A percentile compares a stretch with the other conserved stretches of the same genome.
Conservation (phyloP, 106 monocot genomes). For the Posidonia australis region DNA sequence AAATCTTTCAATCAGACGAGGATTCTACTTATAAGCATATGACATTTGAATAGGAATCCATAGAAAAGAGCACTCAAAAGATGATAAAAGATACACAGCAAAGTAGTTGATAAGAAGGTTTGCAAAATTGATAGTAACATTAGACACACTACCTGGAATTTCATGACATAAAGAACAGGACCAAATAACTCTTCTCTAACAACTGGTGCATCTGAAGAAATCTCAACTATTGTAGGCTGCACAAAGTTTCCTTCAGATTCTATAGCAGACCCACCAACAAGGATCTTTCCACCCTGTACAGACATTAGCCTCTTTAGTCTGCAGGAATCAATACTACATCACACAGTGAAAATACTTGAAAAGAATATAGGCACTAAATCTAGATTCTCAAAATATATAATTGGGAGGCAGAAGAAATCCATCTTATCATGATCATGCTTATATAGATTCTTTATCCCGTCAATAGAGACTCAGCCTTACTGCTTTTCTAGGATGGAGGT, state of each 20-base stretch:
- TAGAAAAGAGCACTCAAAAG: no score
- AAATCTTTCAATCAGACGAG: neutral
- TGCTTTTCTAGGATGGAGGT: no score
- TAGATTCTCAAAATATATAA: neutral
- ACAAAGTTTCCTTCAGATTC: constrained; percentile 88
- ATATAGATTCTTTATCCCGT: no score
- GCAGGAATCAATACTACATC: neutral
- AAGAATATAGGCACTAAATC: neutral
- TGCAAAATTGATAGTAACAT: neutral
- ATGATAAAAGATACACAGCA: neutral
- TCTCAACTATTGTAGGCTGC: constrained; percentile 93
- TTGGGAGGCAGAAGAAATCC: no score
- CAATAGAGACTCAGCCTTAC: no score
- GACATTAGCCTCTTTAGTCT: neutral
- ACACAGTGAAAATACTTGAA: neutral
- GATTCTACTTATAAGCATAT: no score
- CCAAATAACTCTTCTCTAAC: constrained; percentile 94
- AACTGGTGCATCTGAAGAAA: constrained; percentile 59
- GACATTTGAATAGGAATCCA: no score
- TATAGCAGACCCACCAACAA: constrained; percentile 57
- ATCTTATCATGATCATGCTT: neutral
- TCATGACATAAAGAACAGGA: constrained; percentile 94
- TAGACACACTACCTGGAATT: constrained; percentile 58
- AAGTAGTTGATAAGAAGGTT: neutral
- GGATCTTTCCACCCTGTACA: constrained; percentile 81